Percentiles rank a stretch among this genome's conserved stretches.
Conservation (phyloP, 2,329 filamentous ascomycete genomes). For the Pseudogymnoascus sp. region DNA sequence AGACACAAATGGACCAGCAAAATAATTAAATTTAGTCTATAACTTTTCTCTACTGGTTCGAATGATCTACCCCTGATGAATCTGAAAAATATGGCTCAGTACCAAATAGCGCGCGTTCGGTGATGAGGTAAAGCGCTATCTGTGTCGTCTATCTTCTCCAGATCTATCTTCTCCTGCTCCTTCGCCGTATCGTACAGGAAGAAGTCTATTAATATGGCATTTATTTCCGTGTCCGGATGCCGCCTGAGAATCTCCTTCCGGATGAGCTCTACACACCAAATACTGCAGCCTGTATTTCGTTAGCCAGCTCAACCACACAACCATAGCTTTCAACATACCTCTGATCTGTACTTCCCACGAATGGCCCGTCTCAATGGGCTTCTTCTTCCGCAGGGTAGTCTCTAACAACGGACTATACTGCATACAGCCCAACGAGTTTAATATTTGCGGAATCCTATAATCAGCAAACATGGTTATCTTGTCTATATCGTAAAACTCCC, state of each 20-base stretch:
- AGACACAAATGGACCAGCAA: neutral
- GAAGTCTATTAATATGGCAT: slow-evolving; percentile 93
- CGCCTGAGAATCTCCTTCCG: slow-evolving; percentile 65
- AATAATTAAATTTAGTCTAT: slow-evolving; percentile 5
- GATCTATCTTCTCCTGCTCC: slow-evolving; percentile 58
- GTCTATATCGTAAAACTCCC: slow-evolving; percentile 81
- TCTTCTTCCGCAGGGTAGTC: slow-evolving; percentile 54
- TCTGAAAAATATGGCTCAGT: slow-evolving; percentile 38
- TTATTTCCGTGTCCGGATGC: slow-evolving; percentile 64
- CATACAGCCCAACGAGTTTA: slow-evolving; percentile 73
- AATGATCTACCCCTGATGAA: neutral
- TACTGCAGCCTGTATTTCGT: slow-evolving; percentile 60
- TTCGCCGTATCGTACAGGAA: slow-evolving; percentile 95
- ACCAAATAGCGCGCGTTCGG: slow-evolving; percentile 90
- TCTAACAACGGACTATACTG: slow-evolving; percentile 76
- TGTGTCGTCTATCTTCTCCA: slow-evolving; percentile 30
- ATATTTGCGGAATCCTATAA: slow-evolving; percentile 91
- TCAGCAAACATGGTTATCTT: slow-evolving; percentile 98
- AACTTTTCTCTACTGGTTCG: neutral
- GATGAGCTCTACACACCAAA: slow-evolving; percentile 92
- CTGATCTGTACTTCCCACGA: slow-evolving; percentile 81
- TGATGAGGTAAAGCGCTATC: slow-evolving; percentile 65
- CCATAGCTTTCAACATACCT: slow-evolving; percentile 39
- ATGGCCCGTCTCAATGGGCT: slow-evolving; percentile 61
- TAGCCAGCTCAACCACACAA: slow-evolving; percentile 5